Base-by-base conservation (phyloP, 2,329 filamentous ascomycete species). In the Sphaceloma murrayae region DNA sequence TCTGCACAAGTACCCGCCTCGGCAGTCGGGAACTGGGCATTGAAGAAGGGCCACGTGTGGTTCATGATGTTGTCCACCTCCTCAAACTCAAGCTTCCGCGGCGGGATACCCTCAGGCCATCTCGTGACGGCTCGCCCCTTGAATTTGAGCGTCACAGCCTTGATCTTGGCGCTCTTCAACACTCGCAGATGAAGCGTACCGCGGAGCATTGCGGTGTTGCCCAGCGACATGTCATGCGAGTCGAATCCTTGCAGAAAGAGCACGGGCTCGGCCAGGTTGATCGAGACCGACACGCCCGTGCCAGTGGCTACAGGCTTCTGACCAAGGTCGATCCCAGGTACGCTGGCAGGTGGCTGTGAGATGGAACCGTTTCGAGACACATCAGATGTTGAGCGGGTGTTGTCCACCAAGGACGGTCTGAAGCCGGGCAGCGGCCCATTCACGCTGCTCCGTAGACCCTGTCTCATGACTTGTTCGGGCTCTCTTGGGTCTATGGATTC, bases 91-190 rank as follows among this genome's bases (percentile, higher is more conserved):
- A 81, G 74, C 62, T 94, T 94, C 46, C 81, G 74, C 0, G 88
- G 87, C 2, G 91, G 89, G 21, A 96, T 91, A 40, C 87, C 86
- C 67, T 96, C 91, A 11, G 91, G 89, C 91, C 91, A 98, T 58
- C 94, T 87, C 1, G 91, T 96, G 51, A 82, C 77, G 2, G 87
- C 85, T 58, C 79, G 82, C 21, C 89, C 91, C 30, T 80, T 76
- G 53, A 98, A 84, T 55, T 85, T 89, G 43, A 98, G 70, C 4
- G 83, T 87, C 17, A 98, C 76, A 3, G 85, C 82, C 67, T 94
- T 95, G 53, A 98, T 80, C 65, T 98, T 98, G 34, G 87, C 78
- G 52, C 85, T 83, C 59, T 96, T 96, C 34, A 83, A 80, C 9
- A 96, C 75, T 48, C 81, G 81, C 29, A 98, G 61, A 55, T 85